Base-by-base conservation (phyloP, 192 early-diverging fungal genomes). In the Podila clonocystis region DNA sequence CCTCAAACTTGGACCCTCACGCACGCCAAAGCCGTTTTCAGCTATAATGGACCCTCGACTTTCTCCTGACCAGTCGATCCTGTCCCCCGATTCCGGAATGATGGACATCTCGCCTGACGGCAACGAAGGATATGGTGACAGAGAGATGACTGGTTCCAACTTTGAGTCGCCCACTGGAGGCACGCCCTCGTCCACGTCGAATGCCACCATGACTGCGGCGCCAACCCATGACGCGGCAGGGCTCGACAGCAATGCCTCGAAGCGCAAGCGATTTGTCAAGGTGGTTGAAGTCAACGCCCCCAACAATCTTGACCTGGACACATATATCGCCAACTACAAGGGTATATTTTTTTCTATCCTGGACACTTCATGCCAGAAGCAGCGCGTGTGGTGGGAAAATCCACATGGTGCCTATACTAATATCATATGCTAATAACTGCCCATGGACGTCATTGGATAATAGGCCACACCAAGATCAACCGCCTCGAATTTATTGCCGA, bases 401-500 rank as follows among this genome's bases (percentile, higher is more conserved):
- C 34, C 34, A 36, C 22, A 65, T 33, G 33, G 3, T 49, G 17
- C 15, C 12, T 22, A 30, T 41, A 17, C 34, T 55, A 52, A 26
- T n/a, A 26, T n/a, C 19, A 22, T 28, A 22, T n/a, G 17, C 62
- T 33, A 62, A 36, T 79, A 12, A 19, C 6, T 52, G 67, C 45
- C 58, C 29, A 1, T 33, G 58, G 64, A 49, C 9, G 7, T 29
- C 70, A 36, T 9, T 65, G 4, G 0, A 45, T 26, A 24, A 38
- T 45, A 94, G 92, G 93, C 24, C 88, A 86, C 58, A 91, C 91
- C 26, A 90, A 88, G 70, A 84, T 93, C 70, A 84, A 90, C 52
- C 88, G 93, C 33, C 87, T 93, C 20, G 80, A 93, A 45, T 94
- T 93, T 75, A 94, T 96, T 50, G 93, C 92, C 9, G 88, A 90